Base-by-base conservation (phyloP, 495 filamentous ascomycete genomes). In the Daldinia caldariorum region DNA sequence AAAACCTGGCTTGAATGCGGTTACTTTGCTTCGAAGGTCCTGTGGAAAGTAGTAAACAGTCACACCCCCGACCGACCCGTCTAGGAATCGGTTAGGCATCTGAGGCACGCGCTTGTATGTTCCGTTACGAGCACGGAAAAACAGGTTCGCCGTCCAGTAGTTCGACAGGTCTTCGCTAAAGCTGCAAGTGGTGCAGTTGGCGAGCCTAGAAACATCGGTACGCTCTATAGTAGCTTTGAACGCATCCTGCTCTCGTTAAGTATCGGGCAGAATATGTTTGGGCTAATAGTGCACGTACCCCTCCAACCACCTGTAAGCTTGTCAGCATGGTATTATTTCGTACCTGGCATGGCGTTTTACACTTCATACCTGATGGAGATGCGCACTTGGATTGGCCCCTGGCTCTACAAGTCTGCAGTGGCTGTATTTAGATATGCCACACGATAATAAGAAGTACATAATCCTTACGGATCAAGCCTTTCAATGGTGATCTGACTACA, bases 31-130 rank as follows among this genome's bases (percentile, higher is more conserved):
- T 0, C 55, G 67, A 31, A 74, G 77, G 57, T 78, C 75, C 22
- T 76, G 69, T 4, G 77, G 55, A 29, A 76, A 79, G 66, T 83
- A 83, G 74, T 83, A 83, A n/a, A 83, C 77, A 0, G 76, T 80
- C 74, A 82, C 76, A 20, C 80, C 82, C 20, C 81, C 82, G 8
- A 69, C 32, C 3, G 71, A 43, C 4, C 61, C 66, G 16, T 70
- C 57, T 5, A 79, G 71, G 47, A 74, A 76, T n/a, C 75, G 64
- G 41, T 82, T 82, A 29, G 73, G 74, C 16, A 78, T 76, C 41
- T 77, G 73, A 0, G 77, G 76, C 3, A 82, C 79, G 7, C 77
- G 76, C 51, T 80, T 76, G 63, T 74, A 79, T 34, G 73, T 75
- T 26, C 78, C 78, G 66, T 82, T 83, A 8, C 73, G 72, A 8